These are phyloP conservation scores for Cytospora paraplurivora DNA, from an alignment of 2,329 filamentous ascomycete species.

Conservation along the genomic window DNA sequence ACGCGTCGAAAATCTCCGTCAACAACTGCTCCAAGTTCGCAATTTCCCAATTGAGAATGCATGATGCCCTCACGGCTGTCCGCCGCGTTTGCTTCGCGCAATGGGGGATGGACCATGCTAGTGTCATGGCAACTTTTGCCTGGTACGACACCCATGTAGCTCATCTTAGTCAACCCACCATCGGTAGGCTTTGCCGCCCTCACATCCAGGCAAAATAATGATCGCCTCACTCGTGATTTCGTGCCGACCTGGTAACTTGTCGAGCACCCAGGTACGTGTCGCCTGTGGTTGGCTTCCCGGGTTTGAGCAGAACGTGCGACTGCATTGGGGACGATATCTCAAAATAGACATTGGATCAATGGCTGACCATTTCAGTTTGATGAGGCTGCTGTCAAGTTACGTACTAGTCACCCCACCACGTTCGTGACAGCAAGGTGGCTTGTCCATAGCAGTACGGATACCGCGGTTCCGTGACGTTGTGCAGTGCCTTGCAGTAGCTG, in stretches of 20 bases:
- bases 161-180: conserved; percentile 22
- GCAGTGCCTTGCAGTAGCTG: not conserved
- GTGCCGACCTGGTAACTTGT: conserved; percentile 3
- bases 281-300: conserved; percentile 4
- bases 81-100: not conserved
- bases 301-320: conserved; percentile 13
- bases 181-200: conserved; percentile 2
- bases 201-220: conserved; percentile 20
- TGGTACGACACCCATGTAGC: conserved; percentile 20
- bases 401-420: conserved; percentile 13
- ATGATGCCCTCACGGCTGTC: conserved; percentile 17
- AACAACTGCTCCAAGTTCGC: conserved; percentile 5
- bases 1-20: not conserved
- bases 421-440: conserved; percentile 8
- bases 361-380: conserved; percentile 22
- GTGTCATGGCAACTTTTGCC: conserved; percentile 3
- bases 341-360: conserved; percentile 21
- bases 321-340: conserved; percentile 25
- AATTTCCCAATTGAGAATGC: conserved; percentile 17
- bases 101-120: not conserved
- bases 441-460: conserved; percentile 16
- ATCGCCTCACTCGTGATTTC: conserved; percentile 21
- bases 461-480: conserved; percentile 1
- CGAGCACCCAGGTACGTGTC: conserved; percentile 9
- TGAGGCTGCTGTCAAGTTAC: conserved; percentile 19